Evolutionary conservation across 2,329 filamentous ascomycete species (phyloP), one percentile per base, ranked within the genome.

Genomic region (Chlorencoelia australis): DNA sequence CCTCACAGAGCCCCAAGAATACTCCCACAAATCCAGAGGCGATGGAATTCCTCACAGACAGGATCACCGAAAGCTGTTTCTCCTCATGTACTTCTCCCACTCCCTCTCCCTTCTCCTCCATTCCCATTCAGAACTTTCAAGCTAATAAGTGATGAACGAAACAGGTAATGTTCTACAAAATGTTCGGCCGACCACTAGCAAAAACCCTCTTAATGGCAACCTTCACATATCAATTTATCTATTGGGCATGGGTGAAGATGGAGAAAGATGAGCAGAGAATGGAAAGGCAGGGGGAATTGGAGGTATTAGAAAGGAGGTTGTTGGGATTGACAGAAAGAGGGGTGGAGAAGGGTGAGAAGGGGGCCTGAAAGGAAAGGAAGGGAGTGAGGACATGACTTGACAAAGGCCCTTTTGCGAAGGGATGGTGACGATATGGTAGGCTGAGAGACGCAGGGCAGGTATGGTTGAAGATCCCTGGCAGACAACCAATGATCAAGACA

Each of bases 191-290:
- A 2, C 82, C 84, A 3, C 66, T 89, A 30, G 69, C 74, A 35
- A 89, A 87, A 62, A 76, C 77, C 36, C 73, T 85, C 46, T 67
- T 89, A 24, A 69, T 82, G 53, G 82, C 84, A 36, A 71, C 87
- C 37, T 77, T 85, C 53, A 81, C 79, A 2, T 91, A 89, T 58
- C 84, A 91, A 60, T 51, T 82, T n/a, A 60, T 71, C 10, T 89
- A 88, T 61, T 85, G 74, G 64, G 63, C 62, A 10, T 91, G 84
- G 84, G 56, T 73, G 24, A 83, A 79, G 59, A 66, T 89, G 33
- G 83, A 88, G 58, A 71, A 72, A 21, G 69, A 83, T 36, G 84
- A 91, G 61, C 65, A 73, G 39, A 75, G 71, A 52, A 62, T 63
- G 14, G 65, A 75, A 29, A 73, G 71, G n/a, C 28, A 29, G 13